Base-by-base conservation (phyloP, 495 filamentous ascomycete genomes). In the Lophiotrema nucula region DNA sequence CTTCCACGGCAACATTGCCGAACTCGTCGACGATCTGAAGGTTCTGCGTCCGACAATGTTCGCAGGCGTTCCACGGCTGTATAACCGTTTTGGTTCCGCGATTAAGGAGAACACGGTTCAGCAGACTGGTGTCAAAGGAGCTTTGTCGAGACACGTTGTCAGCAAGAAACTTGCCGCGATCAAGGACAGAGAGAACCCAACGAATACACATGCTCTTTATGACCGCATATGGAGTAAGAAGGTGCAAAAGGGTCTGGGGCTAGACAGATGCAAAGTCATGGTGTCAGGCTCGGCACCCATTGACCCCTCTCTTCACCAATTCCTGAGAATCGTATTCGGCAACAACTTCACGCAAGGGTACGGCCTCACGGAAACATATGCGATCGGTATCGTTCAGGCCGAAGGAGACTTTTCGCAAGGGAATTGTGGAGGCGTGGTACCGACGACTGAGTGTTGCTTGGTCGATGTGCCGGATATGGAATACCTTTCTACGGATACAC, bases 311-410 rank as follows among this genome's bases (percentile, higher is more conserved):
- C 81, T 97, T 13, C 90, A 97, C 58, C 79, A 87, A 69, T 96
- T 97, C 77, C 82, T 98, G 33, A 88, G 93, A 24, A 82, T 89
- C 31, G 85, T 86, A 37, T 87, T 93, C 52, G 86, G 82, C 31
- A 90, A 88, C 68, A 77, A 87, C 67, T 86, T 98, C 65, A 65
- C 83, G 21, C 92, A 97, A 76, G 93, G 93, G 43, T 98, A 95
- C 70, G 93, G 93, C 39, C 77, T 98, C 62, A 97, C 95, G 3
- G 93, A 98, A 73, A 86, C 91, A n/a, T 97, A 97, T 67, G 89
- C 92, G 47, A 80, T 86, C 39, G 80, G 75, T 45, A 79, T 87
- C 15, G 82, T 79, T 13, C 93, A 97, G 74, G 56, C 80, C 11
- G 62, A 74, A 4, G 76, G 78, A 39, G 93, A 98, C 68, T 81